These are phyloP conservation scores for Grigorovia transvaalensis DNA, from an alignment of 805 yeast genomes.

Conservation along the genomic window DNA sequence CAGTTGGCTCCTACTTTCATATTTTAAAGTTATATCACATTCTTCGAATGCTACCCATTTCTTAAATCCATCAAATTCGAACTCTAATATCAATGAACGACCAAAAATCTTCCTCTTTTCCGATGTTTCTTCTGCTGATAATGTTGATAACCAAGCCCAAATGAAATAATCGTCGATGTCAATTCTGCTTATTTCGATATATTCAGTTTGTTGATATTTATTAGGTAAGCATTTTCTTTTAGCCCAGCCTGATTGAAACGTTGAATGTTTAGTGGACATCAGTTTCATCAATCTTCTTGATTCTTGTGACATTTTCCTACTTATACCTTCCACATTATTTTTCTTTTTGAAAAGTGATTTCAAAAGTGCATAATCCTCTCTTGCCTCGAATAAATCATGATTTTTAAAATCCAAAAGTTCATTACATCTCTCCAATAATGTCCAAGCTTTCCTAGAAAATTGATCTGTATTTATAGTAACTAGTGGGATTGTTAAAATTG, in stretches of 20 bases:
- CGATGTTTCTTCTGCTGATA: slow-evolving; percentile 64
- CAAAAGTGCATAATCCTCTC: slow-evolving; percentile 68
- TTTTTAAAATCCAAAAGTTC: slow-evolving; percentile 58
- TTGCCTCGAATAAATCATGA: slow-evolving; percentile 56
- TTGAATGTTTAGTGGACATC: slow-evolving; percentile 32
- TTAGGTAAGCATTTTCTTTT: slow-evolving; percentile 19
- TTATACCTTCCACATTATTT: slow-evolving; percentile 41
- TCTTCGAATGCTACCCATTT: slow-evolving; percentile 76
- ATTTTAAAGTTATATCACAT: slow-evolving; percentile 34
- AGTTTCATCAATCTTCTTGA: slow-evolving; percentile 46
- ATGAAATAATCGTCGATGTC: slow-evolving; percentile 79
- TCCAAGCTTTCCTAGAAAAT: slow-evolving; percentile 41
- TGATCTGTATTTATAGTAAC: slow-evolving; percentile 43
- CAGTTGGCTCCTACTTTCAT: slow-evolving; percentile 7
- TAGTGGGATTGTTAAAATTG: slow-evolving; percentile 48
- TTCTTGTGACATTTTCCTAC: slow-evolving; percentile 61
- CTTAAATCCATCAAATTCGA: slow-evolving; percentile 62
- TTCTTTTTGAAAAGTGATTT: slow-evolving; percentile 58
- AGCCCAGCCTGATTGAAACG: slow-evolving; percentile 35
- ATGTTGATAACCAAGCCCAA: slow-evolving; percentile 81
- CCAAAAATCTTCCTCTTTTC: slow-evolving; percentile 63
- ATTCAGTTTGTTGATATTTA: slow-evolving; percentile 17
- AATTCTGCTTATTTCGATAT: slow-evolving; percentile 41
- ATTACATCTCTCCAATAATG: slow-evolving; percentile 48
- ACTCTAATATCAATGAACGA: slow-evolving; percentile 70